phyloP scores from a whole-genome alignment of 306 rosid genomes.

The Styphnolobium japonicum region DNA sequence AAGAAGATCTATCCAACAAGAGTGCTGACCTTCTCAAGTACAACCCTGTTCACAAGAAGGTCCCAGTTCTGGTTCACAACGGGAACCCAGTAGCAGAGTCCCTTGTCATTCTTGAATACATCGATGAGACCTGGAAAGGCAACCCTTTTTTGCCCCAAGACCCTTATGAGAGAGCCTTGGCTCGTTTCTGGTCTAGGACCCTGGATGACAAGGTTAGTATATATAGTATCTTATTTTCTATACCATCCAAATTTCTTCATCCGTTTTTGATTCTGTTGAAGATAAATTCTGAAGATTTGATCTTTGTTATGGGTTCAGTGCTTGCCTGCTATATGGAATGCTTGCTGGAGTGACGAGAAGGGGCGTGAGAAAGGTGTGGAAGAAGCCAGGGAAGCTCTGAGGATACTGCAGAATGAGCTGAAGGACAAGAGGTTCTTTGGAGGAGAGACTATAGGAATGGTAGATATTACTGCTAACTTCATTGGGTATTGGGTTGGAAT shows the following conservation, averaged over 20 bases:
- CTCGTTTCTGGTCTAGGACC: conserved; percentile 38
- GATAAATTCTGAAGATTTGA: background rate
- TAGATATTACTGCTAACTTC: conserved; percentile 49
- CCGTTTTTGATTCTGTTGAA: background rate
- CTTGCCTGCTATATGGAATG: conserved; percentile 50
- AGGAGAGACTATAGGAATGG: conserved; percentile 51
- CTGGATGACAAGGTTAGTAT: conserved; percentile 48
- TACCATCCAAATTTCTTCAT: too few relatives aligned
- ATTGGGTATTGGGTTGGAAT: conserved; percentile 48
- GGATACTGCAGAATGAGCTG: conserved; percentile 41
- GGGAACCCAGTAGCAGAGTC: conserved; percentile 57
- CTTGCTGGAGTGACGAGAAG: conserved; percentile 41
- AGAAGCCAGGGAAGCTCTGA: conserved; percentile 48
- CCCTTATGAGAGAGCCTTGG: conserved; percentile 35
- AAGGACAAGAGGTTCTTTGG: conserved; percentile 52
- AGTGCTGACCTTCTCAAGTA: conserved; percentile 46
- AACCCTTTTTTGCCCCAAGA: conserved; percentile 36
- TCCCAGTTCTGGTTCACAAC: conserved; percentile 50
- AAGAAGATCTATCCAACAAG: conserved; percentile 37
- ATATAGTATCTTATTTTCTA: background rate
- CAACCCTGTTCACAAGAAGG: conserved; percentile 58
- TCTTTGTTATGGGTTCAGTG: conserved; percentile 39
- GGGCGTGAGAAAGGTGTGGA: conserved; percentile 47
- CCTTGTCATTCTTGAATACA: conserved; percentile 50
- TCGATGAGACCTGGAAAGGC: conserved; percentile 44